These are phyloP conservation scores for Periconia digitata DNA, from an alignment of 2,329 filamentous ascomycete species.

Conservation along the genomic window DNA sequence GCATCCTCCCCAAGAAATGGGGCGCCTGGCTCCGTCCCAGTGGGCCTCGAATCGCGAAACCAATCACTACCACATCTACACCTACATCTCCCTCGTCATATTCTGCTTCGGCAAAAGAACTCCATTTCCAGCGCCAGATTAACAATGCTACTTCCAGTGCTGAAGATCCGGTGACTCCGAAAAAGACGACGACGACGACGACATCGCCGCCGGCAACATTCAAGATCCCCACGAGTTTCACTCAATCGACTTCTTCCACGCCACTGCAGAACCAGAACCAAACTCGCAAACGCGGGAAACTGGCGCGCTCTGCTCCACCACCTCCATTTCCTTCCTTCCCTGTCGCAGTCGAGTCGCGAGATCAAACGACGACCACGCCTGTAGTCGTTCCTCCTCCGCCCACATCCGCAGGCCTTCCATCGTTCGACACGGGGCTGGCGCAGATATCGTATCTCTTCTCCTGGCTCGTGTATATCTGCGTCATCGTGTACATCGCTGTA, in stretches of 20 bases:
- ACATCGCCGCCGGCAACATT: too few relatives aligned
- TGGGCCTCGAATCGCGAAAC: conserved; percentile 18
- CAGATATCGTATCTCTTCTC: conserved; percentile 19
- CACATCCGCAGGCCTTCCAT: too few relatives aligned
- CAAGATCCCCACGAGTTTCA: too few relatives aligned
- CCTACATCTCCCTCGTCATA: conserved; percentile 12
- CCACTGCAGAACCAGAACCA: too few relatives aligned
- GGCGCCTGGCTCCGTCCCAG: conserved; percentile 27
- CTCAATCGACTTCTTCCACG: too few relatives aligned
- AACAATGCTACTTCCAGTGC: background rate
- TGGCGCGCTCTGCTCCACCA: too few relatives aligned
- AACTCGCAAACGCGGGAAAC: too few relatives aligned
- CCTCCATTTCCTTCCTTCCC: too few relatives aligned
- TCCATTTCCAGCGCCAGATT: background rate
- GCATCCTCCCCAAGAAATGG: background rate
- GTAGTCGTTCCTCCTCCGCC: too few relatives aligned
- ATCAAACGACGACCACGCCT: too few relatives aligned
- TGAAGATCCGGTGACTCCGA: background rate
- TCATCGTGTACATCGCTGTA: conserved; percentile 25
- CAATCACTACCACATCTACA: conserved; percentile 8
- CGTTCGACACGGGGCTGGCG: conserved; percentile 27
- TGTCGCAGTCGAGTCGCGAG: too few relatives aligned
- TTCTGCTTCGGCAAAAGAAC: conserved; percentile 15
- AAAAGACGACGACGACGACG: conserved; percentile 13
- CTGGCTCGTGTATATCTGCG: conserved; percentile 19